Percentiles rank a stretch among this genome's conserved stretches.
Conservation (phyloP, 805 yeast genomes). For the Spathaspora girioi region DNA sequence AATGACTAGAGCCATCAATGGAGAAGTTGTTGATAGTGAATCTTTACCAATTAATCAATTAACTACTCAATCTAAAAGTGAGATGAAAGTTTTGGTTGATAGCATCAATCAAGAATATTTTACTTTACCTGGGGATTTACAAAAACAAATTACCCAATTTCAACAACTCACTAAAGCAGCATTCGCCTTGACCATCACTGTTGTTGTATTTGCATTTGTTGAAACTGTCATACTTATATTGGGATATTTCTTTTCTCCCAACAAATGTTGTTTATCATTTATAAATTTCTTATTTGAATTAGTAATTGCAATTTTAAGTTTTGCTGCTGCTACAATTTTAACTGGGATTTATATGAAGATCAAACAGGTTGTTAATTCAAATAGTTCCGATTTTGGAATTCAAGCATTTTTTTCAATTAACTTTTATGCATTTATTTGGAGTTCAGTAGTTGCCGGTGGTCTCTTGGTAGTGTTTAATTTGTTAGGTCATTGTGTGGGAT, state of each 20-base stretch:
- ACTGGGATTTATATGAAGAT: slow-evolving; percentile 60
- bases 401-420: slow-evolving; percentile 45
- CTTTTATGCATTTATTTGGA: slow-evolving; percentile 65
- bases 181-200: slow-evolving; percentile 40
- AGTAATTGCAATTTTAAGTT: slow-evolving; percentile 42
- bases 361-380: slow-evolving; percentile 48
- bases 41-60: slow-evolving; percentile 15
- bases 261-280: slow-evolving; percentile 44
- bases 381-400: slow-evolving; percentile 49
- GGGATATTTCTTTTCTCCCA: slow-evolving; percentile 40
- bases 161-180: slow-evolving; percentile 52
- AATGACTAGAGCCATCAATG: slow-evolving; percentile 19
- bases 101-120: slow-evolving; percentile 29
- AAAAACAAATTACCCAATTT: slow-evolving; percentile 42
- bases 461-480: slow-evolving; percentile 27
- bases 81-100: slow-evolving; percentile 18
- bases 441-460: slow-evolving; percentile 47
- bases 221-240: slow-evolving; percentile 46
- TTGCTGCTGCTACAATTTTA: slow-evolving; percentile 51
- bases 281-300: slow-evolving; percentile 41
- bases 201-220: slow-evolving; percentile 36
- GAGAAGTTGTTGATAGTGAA: slow-evolving; percentile 21
- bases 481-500: slow-evolving; percentile 41
- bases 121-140: slow-evolving; percentile 52
- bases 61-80: slow-evolving; percentile 11